Conservation (phyloP, 805 yeast genomes). For the Candida ortonii region DNA sequence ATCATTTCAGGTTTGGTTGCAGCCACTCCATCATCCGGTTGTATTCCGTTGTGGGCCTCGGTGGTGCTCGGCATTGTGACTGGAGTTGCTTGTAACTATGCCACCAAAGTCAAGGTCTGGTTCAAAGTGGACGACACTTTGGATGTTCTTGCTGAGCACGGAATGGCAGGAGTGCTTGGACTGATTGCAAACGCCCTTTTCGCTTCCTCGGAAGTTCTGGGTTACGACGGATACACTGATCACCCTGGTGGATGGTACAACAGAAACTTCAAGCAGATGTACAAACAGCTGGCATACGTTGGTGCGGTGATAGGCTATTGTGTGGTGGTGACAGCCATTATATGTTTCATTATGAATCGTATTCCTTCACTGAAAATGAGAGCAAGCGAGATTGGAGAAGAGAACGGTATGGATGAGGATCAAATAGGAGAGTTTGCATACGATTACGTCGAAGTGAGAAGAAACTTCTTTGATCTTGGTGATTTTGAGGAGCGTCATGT, state of each 20-base stretch:
- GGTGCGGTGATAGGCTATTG: conserved; percentile 74
- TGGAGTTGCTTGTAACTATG: conserved; percentile 82
- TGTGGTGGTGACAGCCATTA: conserved; percentile 69
- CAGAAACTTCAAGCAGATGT: conserved; percentile 87
- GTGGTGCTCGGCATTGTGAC: conserved; percentile 78
- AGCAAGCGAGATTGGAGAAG: conserved; percentile 82
- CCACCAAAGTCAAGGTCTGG: conserved; percentile 82
- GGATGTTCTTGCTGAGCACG: conserved; percentile 98
- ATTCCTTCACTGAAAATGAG: conserved; percentile 83
- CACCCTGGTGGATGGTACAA: conserved; percentile 92
- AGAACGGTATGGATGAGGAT: conserved; percentile 89
- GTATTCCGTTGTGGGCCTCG: conserved; percentile 89
- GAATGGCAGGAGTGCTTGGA: conserved; percentile 91
- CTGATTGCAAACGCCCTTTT: conserved; percentile 76
- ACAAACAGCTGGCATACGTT: conserved; percentile 83
- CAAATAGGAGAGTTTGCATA: conserved; percentile 99
- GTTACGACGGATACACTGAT: conserved; percentile 81
- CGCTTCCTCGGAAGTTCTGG: conserved; percentile 84
- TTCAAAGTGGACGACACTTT: conserved; percentile 85
- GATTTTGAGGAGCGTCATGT: conserved; percentile 6
- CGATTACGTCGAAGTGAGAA: conserved; percentile 93
- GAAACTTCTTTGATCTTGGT: conserved; percentile 65
- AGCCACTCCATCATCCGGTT: conserved; percentile 93
- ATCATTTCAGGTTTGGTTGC: conserved; percentile 94
- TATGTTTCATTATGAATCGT: conserved; percentile 69